Base-by-base conservation (phyloP, 768 basidiomycete species). In the Psilocybe sp. region DNA sequence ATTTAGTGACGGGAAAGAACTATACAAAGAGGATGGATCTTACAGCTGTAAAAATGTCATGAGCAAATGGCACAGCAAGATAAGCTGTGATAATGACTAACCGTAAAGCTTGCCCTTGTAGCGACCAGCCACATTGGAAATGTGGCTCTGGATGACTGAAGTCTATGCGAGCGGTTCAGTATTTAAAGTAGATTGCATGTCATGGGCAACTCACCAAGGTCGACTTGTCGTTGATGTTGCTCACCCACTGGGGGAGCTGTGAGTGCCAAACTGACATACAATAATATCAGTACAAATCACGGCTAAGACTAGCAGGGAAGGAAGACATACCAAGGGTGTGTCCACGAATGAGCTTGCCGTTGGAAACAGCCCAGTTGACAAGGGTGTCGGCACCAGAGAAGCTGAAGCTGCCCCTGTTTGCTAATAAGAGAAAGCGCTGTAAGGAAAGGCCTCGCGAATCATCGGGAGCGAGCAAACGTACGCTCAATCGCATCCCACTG, bases 81-180 rank as follows among this genome's bases (percentile, higher is more conserved):
- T 15, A 34, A 28, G 23, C 23, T 28, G 23, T 3, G 23, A 28
- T 28, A 28, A n/a, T 43, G 20, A 53, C 64, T 45, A 47, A 64
- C 69, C 68, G 40, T 74, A 77, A 16, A 78, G 60, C 45, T 77
- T 73, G 16, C 78, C 77, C 48, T 67, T 71, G 59, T 74, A 79
- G 19, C 70, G 70, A 3, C 71, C 75, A 36, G 74, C 73, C 40
- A 78, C 63, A 46, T 66, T 73, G 11, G 68, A 61, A 48, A 78
- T 76, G 56, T 79, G 78, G 51, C 71, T 74, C 56, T 77, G 66
- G 50, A 77, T 69, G 51, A 76, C 73, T 1, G 65, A 68, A 8
- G 69, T 74, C 72, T 73, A 23, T 45, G 14, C 41, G 12, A 33
- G 16, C 19, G 1, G 6, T 33, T 34, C n/a, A 37, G 20, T 15